phyloP scores from a whole-genome alignment of 108 stramenopile species.

The Schizochytrium sp. region DNA sequence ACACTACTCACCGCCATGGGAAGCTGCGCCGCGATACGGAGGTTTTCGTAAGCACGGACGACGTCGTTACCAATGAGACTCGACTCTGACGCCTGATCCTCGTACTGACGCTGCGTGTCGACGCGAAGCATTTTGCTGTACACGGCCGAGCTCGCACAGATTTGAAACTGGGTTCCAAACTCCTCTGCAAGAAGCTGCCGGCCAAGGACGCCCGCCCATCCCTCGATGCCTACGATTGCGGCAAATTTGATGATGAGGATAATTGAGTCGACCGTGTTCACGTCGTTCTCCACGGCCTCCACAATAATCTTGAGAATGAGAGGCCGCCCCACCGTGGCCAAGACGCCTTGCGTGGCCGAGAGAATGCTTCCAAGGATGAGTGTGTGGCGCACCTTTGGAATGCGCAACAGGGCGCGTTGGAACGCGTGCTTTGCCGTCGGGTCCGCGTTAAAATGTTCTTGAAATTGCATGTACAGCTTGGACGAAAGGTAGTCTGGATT shows the following conservation, averaged over 20 bases:
- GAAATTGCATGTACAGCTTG: not conserved
- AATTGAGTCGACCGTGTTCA: not conserved
- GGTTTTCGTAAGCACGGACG: not conserved
- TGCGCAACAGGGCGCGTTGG: not conserved
- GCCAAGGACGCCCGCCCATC: not conserved
- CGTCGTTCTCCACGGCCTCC: not conserved
- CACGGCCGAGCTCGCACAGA: not conserved
- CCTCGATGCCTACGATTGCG: not conserved
- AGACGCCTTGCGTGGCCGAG: not conserved
- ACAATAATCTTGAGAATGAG: not conserved
- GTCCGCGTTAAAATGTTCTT: not conserved
- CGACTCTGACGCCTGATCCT: not conserved
- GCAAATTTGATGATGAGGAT: not conserved
- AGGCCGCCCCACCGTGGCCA: not conserved
- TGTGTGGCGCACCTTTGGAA: not conserved
- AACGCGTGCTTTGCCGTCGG: not conserved
- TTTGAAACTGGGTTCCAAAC: conserved; percentile 7
- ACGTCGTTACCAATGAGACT: not conserved
- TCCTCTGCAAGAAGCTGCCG: conserved; percentile 7
- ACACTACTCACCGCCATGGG: not conserved
- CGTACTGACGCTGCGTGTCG: not conserved
- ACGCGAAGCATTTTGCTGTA: conserved; percentile 5
- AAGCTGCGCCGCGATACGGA: not conserved
- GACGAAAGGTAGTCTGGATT: not conserved
- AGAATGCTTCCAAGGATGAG: not conserved